Evolutionary conservation across 106 monocot species (phyloP).

Genomic region (Apostasia shenzhenica): DNA sequence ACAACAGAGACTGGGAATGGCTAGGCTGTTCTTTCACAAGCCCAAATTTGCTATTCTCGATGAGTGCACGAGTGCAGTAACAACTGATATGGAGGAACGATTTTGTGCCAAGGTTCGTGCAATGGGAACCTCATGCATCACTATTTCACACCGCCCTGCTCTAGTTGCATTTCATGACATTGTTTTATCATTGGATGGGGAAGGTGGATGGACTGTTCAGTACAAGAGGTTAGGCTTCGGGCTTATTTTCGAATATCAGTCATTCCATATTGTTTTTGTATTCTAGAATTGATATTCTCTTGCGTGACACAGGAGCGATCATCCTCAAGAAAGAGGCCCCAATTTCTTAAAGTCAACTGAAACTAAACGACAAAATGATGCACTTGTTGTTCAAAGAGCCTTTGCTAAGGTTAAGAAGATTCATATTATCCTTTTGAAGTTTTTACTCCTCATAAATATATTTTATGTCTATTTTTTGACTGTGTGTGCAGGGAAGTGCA

Average conservation of each 20-base stretch:
- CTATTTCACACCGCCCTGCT: conserved; percentile 96
- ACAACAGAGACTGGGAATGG: conserved; percentile 99
- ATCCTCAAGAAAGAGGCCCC: conserved; percentile 15
- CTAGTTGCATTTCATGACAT: conserved; percentile 98
- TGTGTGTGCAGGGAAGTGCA: conserved; percentile 29
- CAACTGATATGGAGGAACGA: conserved; percentile 98
- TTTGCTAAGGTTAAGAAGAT: conserved; percentile 73
- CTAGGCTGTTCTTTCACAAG: conserved; percentile 93
- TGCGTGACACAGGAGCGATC: conserved; percentile 45
- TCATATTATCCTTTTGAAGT: not conserved
- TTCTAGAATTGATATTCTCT: not conserved
- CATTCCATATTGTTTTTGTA: not conserved
- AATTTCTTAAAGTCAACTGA: conserved; percentile 46
- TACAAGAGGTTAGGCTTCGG: conserved; percentile 46
- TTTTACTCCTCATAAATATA: not conserved
- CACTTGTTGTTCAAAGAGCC: conserved; percentile 86
- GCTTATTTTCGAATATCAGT: not conserved
- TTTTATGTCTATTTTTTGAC: conserved; percentile 5
- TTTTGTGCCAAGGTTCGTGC: conserved; percentile 91
- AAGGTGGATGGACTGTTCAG: conserved; percentile 88
- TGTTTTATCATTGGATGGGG: conserved; percentile 95
- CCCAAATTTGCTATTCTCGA: conserved; percentile 99
- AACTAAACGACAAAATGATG: conserved; percentile 70
- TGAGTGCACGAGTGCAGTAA: conserved; percentile 99
- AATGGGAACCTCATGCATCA: conserved; percentile 99